Evolutionary conservation across 495 filamentous ascomycete genomes (phyloP).

Genomic region (Podospora anserina): DNA sequence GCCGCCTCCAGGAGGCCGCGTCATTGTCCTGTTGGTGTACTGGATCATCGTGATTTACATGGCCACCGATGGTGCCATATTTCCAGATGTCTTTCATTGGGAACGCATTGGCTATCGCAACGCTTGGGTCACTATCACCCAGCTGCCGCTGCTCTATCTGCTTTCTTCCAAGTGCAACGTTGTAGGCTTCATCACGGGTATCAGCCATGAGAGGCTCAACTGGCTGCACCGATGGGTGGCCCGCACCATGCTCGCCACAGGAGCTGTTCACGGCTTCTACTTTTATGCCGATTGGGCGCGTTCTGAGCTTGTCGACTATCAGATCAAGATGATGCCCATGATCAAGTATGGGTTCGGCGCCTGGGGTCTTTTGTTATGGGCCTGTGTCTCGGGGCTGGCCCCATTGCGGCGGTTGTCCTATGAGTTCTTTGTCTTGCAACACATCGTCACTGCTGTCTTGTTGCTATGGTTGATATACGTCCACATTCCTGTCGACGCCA

Average conservation of each 20-base stretch:
- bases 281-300: slow-evolving; percentile 67
- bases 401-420: slow-evolving; percentile 68
- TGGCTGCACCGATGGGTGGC: slow-evolving; percentile 83
- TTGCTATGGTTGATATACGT: slow-evolving; percentile 65
- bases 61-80: slow-evolving; percentile 48
- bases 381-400: slow-evolving; percentile 62
- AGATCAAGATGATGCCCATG: slow-evolving; percentile 62
- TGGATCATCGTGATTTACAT: slow-evolving; percentile 57
- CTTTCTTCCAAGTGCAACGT: slow-evolving; percentile 77
- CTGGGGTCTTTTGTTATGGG: slow-evolving; percentile 71
- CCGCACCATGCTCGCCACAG: slow-evolving; percentile 69
- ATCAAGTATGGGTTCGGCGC: slow-evolving; percentile 67
- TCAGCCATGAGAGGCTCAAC: slow-evolving; percentile 71
- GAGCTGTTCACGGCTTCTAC: slow-evolving; percentile 69
- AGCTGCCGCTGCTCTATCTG: slow-evolving; percentile 77
- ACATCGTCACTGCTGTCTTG: slow-evolving; percentile 63
- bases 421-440: slow-evolving; percentile 80
- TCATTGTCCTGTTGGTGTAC: slow-evolving; percentile 53
- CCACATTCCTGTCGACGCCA: slow-evolving; percentile 59
- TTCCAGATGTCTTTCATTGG: slow-evolving; percentile 48
- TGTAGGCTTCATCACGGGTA: slow-evolving; percentile 63
- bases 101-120: slow-evolving; percentile 74
- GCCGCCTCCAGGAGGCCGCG: slow-evolving; percentile 56
- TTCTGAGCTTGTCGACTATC: slow-evolving; percentile 58
- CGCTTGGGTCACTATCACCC: slow-evolving; percentile 73